A percentile compares a stretch with the other conserved stretches of the same genome.
phyloP scores from a whole-genome alignment of 1,284 basidiomycete species.

The Afroboletus lepidellus region DNA sequence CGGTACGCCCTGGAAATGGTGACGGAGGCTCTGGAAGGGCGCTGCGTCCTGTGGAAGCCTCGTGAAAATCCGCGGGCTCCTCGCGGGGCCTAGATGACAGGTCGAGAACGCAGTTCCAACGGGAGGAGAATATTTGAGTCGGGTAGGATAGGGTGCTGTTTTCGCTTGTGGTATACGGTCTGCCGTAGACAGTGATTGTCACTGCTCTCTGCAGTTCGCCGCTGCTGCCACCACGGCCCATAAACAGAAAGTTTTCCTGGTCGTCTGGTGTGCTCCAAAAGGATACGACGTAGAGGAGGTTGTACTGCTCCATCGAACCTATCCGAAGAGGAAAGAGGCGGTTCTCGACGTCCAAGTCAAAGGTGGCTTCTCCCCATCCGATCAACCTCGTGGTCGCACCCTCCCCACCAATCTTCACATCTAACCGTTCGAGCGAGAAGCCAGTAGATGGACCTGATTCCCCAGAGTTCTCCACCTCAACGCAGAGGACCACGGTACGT shows the following conservation, averaged over 20 bases:
- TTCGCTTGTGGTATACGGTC: constrained; percentile 47
- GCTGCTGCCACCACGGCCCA: constrained; percentile 18
- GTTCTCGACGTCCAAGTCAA: constrained; percentile 36
- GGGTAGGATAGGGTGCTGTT: constrained; percentile 46
- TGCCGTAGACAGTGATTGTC: constrained; percentile 73
- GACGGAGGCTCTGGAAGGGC: constrained; percentile 71
- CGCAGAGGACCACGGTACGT: constrained; percentile 79
- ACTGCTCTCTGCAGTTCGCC: constrained; percentile 70
- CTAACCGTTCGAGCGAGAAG: constrained; percentile 71
- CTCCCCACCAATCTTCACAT: constrained; percentile 73
- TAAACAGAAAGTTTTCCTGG: constrained; percentile 45
- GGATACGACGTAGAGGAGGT: constrained; percentile 81
- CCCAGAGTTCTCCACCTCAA: constrained; percentile 79
- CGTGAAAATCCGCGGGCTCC: constrained; percentile 22
- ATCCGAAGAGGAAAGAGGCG: constrained; percentile 72
- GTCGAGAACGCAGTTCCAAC: constrained; percentile 88
- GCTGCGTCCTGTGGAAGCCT: constrained; percentile 37
- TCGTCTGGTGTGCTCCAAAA: constrained; percentile 69
- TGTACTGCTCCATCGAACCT: constrained; percentile 74
- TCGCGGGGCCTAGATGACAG: constrained; percentile 48
- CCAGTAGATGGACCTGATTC: constrained; percentile 54
- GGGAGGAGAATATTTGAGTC: constrained; percentile 71
- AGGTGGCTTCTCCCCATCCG: constrained; percentile 58
- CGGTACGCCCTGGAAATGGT: constrained; percentile 57
- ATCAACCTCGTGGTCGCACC: constrained; percentile 70